Base-by-base conservation (phyloP, 129 eudicot species). In the Tagetes patula region DNA sequence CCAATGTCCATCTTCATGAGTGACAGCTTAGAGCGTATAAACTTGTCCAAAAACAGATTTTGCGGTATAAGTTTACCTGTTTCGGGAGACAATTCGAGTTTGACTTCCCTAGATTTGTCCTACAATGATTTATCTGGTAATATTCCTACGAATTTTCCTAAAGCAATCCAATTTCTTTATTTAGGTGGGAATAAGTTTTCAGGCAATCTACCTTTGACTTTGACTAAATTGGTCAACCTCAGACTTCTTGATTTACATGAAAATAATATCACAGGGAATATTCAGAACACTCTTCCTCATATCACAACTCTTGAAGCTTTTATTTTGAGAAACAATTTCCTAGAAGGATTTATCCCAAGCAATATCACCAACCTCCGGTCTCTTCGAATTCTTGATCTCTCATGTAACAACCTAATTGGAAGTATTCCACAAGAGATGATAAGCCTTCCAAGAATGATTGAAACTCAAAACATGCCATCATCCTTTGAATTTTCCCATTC, bases 231-330 rank as follows among this genome's bases (percentile, higher is more conserved):
- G 68, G 81, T 46, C 56, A 67, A 65, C 56, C 87, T 87, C 1
- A 67, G 67, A 74, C 80, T 72, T 49, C 89, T 87, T 3, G 89
- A 87, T 84, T 82, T 87, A 55, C 85, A 84, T 54, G 89, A 80
- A 69, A 87, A 87, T 58, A 41, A 75, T 33, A 77, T 82, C 30
- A 20, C 76, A 0, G 85, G 87, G 3, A 69, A 82, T 27, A 9
- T 80, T 27, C 84, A 87, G 0, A 61, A 63, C 2, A 68, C 72
- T 67, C 41, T 82, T 45, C 62, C 84, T 30, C 72, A 74, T 37
- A 79, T 82, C 9, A 67, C 67, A 31, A 69, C 52, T 8, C 85
- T 84, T 65, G 80, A 82, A 74, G 75, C 75, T 61, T 72, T 87
- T 31, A 82, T 68, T 68, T 71, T 84, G 20, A 67, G 92, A 13